These are phyloP conservation scores for Calonectria pteridis DNA, from an alignment of 2,329 filamentous ascomycete genomes.

Conservation along the genomic window DNA sequence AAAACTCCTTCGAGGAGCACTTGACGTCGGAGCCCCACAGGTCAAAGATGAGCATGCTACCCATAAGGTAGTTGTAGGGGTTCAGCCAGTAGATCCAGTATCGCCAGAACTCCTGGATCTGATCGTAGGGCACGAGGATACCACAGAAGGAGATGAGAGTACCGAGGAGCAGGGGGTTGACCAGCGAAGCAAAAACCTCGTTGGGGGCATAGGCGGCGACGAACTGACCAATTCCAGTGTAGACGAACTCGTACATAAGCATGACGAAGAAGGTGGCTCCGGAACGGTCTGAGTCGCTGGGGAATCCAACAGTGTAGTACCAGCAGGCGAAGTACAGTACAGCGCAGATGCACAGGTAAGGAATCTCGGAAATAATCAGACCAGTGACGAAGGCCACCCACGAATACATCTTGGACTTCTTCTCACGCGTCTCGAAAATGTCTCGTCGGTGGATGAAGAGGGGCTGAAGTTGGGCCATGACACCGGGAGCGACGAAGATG, in stretches of 20 bases:
- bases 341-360: constrained; percentile 58
- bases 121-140: constrained; percentile 75
- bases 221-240: constrained; percentile 72
- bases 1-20: constrained; percentile 63
- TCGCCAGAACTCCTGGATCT: constrained; percentile 75
- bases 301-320: constrained; percentile 70
- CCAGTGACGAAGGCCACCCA: constrained; percentile 71
- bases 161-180: constrained; percentile 68
- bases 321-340: constrained; percentile 66
- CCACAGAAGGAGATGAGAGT: constrained; percentile 79
- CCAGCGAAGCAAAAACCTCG: constrained; percentile 68
- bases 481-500: constrained; percentile 71
- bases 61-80: constrained; percentile 73
- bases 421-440: constrained; percentile 70
- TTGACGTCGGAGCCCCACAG: constrained; percentile 60
- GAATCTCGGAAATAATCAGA: constrained; percentile 61
- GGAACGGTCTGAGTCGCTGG: constrained; percentile 56
- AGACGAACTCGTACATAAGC: constrained; percentile 71
- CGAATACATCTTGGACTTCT: constrained; percentile 71
- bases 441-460: constrained; percentile 68
- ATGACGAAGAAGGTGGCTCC: constrained; percentile 67
- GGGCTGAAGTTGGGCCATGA: constrained; percentile 70
- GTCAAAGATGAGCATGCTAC: constrained; percentile 65
- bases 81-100: constrained; percentile 74
- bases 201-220: constrained; percentile 74